Conservation (phyloP, 225 moss, liverwort and hornwort genomes). For the Marchantia polymorpha region DNA sequence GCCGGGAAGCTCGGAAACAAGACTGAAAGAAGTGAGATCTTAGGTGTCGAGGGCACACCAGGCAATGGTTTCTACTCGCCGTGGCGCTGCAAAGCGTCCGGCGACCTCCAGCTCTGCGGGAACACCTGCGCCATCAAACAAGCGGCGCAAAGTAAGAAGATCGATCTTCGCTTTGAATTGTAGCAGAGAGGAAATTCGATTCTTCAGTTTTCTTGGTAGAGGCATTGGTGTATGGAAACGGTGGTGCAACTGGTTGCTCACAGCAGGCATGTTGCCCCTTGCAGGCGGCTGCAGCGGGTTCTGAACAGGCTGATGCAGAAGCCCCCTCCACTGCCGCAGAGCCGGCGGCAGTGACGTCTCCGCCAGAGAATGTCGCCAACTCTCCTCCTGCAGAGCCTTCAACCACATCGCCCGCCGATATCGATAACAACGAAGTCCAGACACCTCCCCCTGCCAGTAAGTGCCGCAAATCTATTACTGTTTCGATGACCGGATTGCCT, state of each 20-base stretch:
- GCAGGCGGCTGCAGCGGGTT: slow-evolving; percentile 36
- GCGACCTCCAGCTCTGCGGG: slow-evolving; percentile 48
- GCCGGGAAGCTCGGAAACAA: slow-evolving; percentile 4
- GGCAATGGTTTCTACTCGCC: slow-evolving; percentile 59
- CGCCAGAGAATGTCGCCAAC: slow-evolving; percentile 39
- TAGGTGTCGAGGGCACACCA: slow-evolving; percentile 35
- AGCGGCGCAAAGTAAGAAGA: slow-evolving; percentile 46
- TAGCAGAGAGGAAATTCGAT: background rate
- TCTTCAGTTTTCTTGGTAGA: background rate
- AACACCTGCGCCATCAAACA: slow-evolving; percentile 36
- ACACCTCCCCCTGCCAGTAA: slow-evolving; percentile 39
- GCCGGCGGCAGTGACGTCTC: slow-evolving; percentile 40
- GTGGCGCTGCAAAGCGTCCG: slow-evolving; percentile 58
- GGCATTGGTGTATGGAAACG: too few species aligned
- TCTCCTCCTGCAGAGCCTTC: slow-evolving; percentile 32
- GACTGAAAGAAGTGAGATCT: slow-evolving; percentile 21
- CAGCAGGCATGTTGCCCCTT: slow-evolving; percentile 11
- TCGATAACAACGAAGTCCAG: slow-evolving; percentile 28
- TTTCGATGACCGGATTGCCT: background rate
- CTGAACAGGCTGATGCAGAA: slow-evolving; percentile 39
- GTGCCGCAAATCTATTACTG: background rate
- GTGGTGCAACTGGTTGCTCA: background rate
- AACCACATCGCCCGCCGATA: slow-evolving; percentile 29
- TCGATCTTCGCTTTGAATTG: slow-evolving; percentile 15
- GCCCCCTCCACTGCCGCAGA: slow-evolving; percentile 39